Evolutionary conservation across 768 basidiomycete species (phyloP), one percentile per base, ranked within the genome.

Genomic region (Astraeus odoratus): DNA sequence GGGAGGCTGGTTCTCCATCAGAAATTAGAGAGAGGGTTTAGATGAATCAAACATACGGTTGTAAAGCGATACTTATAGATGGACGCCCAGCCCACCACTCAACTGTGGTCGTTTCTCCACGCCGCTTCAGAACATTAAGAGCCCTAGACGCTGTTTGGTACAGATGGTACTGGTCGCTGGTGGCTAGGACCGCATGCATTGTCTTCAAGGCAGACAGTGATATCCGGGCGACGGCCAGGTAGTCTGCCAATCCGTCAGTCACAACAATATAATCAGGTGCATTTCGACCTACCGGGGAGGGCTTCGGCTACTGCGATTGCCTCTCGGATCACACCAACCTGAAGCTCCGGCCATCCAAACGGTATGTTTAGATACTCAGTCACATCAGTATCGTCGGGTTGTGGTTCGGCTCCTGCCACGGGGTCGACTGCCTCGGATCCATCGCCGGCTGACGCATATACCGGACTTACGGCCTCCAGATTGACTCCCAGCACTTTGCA

Each of bases 291-390:
- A 90, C 93, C 92, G 46, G 95, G 92, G 19, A 99, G 67, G 12
- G 90, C 81, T 63, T 97, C 91, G 1, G 91, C 88, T 3, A 98
- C 81, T 0, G 86, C 83, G 18, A 97, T 82, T 1, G 92, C 90
- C 60, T 98, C 96, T 29, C 91, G 78, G 18, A 97, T 73, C n/a
- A 94, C 80, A 19, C 91, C 92, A 15, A 97, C 78, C 68, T 96
- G 95, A 31, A 99, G 69, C 60, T 93, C 90, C 3, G 93, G 85
- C 95, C 95, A 98, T 4, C 96, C 96, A 59, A 81, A 88, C 4
- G 75, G 64, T 50, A 81, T 78, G 20, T 64, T 68, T 24, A 67
- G 60, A 16, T 45, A 48, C 22, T 55, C 51, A 26, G 68, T 67
- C 8, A 68, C 48, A 0, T 67, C 64, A 43, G 75, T 74, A 38